Evolutionary conservation across 2,329 filamentous ascomycete species (phyloP), one percentile per base, ranked within the genome.

Genomic region (Colletotrichum camelliae): DNA sequence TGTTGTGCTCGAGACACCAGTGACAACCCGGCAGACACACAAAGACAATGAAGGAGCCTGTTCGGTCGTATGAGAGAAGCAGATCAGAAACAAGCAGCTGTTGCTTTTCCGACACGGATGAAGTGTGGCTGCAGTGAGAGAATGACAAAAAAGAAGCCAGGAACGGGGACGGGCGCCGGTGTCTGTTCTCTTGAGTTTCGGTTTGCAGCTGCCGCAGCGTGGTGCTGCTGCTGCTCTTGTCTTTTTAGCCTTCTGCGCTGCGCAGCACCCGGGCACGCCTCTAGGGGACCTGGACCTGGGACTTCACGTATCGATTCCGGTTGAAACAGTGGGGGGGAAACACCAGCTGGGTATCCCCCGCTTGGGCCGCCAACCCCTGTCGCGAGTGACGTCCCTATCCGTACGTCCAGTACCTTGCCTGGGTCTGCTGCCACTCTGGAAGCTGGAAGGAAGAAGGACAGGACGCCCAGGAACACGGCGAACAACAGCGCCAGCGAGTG

Each of bases 101-200:
- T 37, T 21, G 31, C 55, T 48, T 21, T 64, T 64, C 35, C 33
- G 61, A 64, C 61, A 66, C 62, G 43, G 18, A n/a, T 48, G 15
- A 9, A 29, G 24, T 66, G 21, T 62, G 27, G 57, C 55, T 48
- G 35, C 29, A 39, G 67, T 24, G 55, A 33, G 43, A 48, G 61
- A 72, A 33, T 67, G 43, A 60, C 62, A 65, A 65, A 73, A 52
- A 39, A 33, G n/a, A 21, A 29, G n/a, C 21, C 55, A 55, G 27
- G 37, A 64, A 21, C 33, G 39, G 64, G 69, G 55, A 72, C 61
- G 68, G 68, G 57, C 48, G 35, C 57, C 70, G 48, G 74, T 48
- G 74, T 76, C 70, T 69, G 70, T 75, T 75, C 73, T 67, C 67
- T 21, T 61, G 61, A 48, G 73, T 75, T 73, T 65, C 70, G 70